Conservation (phyloP, 202 grass and related monocot species). For the Hordeum pubiflorum region DNA sequence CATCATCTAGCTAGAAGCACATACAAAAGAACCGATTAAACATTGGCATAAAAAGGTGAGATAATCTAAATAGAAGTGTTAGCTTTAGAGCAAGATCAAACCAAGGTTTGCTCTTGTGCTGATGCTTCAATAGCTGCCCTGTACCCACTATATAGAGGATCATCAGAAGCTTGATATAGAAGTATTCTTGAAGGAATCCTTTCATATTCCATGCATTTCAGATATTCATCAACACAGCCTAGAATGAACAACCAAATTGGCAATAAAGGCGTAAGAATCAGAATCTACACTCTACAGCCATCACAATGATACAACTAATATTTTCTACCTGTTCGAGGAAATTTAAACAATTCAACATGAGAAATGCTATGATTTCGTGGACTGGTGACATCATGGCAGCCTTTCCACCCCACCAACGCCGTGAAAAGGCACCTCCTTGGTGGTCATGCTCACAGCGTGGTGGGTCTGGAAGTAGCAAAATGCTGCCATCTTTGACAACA, state of each 20-base stretch:
- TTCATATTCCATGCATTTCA: conserved; percentile 83
- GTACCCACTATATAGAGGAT: conserved; percentile 79
- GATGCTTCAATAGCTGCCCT: conserved; percentile 73
- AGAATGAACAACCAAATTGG: neutral
- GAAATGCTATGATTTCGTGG: neutral
- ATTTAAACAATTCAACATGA: conserved; percentile 7
- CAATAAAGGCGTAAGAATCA: neutral
- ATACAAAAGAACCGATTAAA: neutral
- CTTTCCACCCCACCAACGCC: neutral
- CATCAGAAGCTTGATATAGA: conserved; percentile 82
- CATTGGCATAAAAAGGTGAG: neutral
- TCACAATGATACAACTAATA: neutral
- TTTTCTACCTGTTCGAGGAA: neutral
- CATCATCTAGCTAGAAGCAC: conserved; percentile 64
- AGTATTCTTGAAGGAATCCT: conserved; percentile 87
- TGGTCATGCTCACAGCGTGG: neutral
- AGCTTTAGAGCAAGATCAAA: conserved; percentile 27
- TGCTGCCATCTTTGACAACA: neutral
- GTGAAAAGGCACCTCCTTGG: neutral
- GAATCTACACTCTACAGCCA: neutral
- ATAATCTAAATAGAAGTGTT: neutral
- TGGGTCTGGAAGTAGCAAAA: neutral
- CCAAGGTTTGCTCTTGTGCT: conserved; percentile 72
- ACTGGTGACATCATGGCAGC: neutral
- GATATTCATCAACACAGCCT: conserved; percentile 82